Percentiles rank a stretch among this genome's conserved stretches.
phyloP scores from a whole-genome alignment of 306 rosid genomes.

The Casuarina cunninghamiana region DNA sequence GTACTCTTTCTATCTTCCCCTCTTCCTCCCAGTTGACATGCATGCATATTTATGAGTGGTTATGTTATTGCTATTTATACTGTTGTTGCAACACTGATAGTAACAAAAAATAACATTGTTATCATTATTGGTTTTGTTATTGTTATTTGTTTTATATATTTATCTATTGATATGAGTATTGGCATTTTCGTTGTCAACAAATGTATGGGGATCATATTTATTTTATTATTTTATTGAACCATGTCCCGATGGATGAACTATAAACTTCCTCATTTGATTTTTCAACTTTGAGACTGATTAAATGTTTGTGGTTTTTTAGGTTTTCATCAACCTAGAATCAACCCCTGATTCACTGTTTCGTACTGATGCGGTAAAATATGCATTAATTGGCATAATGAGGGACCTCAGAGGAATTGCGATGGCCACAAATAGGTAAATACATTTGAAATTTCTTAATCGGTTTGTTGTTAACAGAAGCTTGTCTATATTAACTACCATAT shows the following conservation, averaged over 20 bases:
- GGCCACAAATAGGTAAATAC: conserved; percentile 87
- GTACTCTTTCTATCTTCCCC: conserved; percentile 39
- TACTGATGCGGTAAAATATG: conserved; percentile 79
- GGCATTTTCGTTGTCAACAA: not conserved
- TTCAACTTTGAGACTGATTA: conserved; percentile 19
- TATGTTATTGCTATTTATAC: no score
- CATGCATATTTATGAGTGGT: not conserved
- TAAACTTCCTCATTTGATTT: not conserved
- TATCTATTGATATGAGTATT: not conserved
- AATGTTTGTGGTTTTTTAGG: conserved; percentile 46
- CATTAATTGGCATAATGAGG: conserved; percentile 91
- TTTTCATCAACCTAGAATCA: conserved; percentile 80
- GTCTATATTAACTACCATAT: conserved; percentile 19
- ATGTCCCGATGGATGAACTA: not conserved
- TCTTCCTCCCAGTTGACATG: conserved; percentile 18
- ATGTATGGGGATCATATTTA: not conserved
- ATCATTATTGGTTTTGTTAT: not conserved
- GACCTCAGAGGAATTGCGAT: conserved; percentile 98
- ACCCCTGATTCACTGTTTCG: conserved; percentile 93
- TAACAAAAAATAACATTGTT: not conserved
- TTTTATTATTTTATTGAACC: not conserved
- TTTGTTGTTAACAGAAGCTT: conserved; percentile 6
- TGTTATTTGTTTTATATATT: not conserved
- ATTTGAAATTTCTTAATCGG: conserved; percentile 19
- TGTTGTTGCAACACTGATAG: no score